A percentile compares a stretch with the other conserved stretches of the same genome.
Conservation (phyloP, 805 yeast genomes). For the Komagataella phaffii region DNA sequence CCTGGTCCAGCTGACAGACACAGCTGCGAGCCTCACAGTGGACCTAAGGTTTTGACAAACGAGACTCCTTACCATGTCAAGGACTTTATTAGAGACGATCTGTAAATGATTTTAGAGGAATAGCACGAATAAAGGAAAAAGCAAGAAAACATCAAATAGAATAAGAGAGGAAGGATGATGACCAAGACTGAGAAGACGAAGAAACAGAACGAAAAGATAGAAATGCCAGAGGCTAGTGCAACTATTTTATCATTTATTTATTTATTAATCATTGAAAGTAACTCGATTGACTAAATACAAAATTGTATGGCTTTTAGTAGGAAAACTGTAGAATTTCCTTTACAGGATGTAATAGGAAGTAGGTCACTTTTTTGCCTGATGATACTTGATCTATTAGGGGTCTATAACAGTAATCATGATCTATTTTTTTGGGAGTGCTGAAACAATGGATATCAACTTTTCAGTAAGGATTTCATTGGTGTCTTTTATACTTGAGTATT, state of each 20-base stretch:
- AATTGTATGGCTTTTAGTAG: too few species aligned
- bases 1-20: conserved; percentile 67
- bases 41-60: conserved; percentile 45
- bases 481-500: too few species aligned
- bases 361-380: too few species aligned
- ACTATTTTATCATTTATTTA: not conserved
- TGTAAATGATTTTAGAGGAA: conserved; percentile 19
- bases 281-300: not conserved
- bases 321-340: too few species aligned
- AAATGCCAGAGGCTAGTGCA: not conserved
- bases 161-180: not conserved
- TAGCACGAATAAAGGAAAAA: not conserved
- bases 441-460: too few species aligned
- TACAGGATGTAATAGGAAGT: too few species aligned
- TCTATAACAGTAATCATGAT: too few species aligned
- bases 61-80: conserved; percentile 59
- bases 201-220: not conserved
- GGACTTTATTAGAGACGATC: conserved; percentile 55
- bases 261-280: not conserved
- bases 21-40: conserved; percentile 67
- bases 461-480: too few species aligned
- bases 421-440: too few species aligned
- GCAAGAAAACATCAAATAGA: not conserved
- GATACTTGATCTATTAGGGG: too few species aligned
- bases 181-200: not conserved